Base-by-base conservation (phyloP, 108 stramenopile species). In the Epipyxis sp. region DNA sequence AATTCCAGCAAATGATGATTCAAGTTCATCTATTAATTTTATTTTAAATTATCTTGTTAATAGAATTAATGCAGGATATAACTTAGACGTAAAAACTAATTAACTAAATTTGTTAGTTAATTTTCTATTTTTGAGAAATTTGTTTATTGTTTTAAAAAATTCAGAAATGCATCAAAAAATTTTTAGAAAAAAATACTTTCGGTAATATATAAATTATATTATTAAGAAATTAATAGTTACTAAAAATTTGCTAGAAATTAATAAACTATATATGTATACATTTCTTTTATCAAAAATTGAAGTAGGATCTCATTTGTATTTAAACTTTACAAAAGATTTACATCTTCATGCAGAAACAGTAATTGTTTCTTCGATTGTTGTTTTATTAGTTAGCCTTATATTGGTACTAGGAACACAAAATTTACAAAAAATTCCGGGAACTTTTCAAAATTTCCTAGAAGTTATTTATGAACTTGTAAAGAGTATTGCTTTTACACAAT, bases 31-130 rank as follows among this genome's bases (percentile, higher is more conserved):
- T 13, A 50, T 50, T 50, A 20, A 50, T 50, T 50, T 50, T 50
- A 50, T 50, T 50, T 50, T 50, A 50, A 50, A 50, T 50, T 50
- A 50, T 50, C 46, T 50, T n/a, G n/a, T n/a, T n/a, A n/a, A n/a
- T n/a, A n/a, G n/a, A n/a, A n/a, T n/a, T n/a, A n/a, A n/a, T n/a
- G n/a, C n/a, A n/a, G n/a, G n/a, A n/a, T n/a, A n/a, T n/a, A n/a
- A n/a, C n/a, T n/a, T n/a, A n/a, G 20, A 50, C 46, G 20, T 13
- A 50, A 50, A 50, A 50, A 13, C 6, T 50, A 13, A 50, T 50
- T 13, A 50, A 50, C 20, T 50, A 50, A 50, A 50, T 50, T 20
- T 50, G 6, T 50, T 20, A 20, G 20, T 13, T 13, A 50, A 50
- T 50, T 50, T 13, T 50, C 6, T 50, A 50, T 20, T 50, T 50